Evolutionary conservation across 2,329 filamentous ascomycete species (phyloP), one percentile per base, ranked within the genome.

Genomic region (Xylaria sp.): DNA sequence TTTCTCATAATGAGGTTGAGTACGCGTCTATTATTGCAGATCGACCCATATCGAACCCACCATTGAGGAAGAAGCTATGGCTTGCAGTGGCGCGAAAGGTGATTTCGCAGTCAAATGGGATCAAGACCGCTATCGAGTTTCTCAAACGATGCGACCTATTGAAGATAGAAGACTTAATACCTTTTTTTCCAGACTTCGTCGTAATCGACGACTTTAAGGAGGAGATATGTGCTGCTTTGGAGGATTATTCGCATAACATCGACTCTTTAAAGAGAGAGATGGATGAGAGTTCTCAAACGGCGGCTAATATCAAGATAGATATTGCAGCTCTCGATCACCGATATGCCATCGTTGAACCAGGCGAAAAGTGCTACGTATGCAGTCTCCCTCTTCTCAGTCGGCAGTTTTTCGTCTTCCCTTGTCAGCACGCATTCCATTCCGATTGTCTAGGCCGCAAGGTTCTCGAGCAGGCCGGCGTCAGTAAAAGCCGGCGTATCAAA

Each of bases 151-250:
- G 94, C 74, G 93, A 97, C 63, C 83, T 98, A 11, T 85, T 99
- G 49, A 90, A 90, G 65, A 99, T 99, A 66, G 95, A 99, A 78
- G 95, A 99, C 72, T 79, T 99, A 29, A 98, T 99, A 40, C 95
- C 95, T 0, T 97, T 99, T 81, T 99, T 99, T 78, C 95, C 95
- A 0, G 95, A 99, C 75, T 99, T 99, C 73, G 93, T 98, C 23
- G 91, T 98, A 53, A 98, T 99, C 64, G 95, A 99, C 74, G 95
- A 98, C 76, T 99, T 99, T 84, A 97, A 98, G 74, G 93, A 98
- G 66, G 95, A 99, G 75, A 98, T 99, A 37, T 99, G 95, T 78
- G 83, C 87, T 0, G 95, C 96, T 1, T 84, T 99, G 1, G 95
- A 99, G 76, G 91, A 96, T 66, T 99, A 99, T 79, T 91, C 88